These are phyloP conservation scores for Suillus alpinus DNA, from an alignment of 768 basidiomycete species.

Conservation along the genomic window DNA sequence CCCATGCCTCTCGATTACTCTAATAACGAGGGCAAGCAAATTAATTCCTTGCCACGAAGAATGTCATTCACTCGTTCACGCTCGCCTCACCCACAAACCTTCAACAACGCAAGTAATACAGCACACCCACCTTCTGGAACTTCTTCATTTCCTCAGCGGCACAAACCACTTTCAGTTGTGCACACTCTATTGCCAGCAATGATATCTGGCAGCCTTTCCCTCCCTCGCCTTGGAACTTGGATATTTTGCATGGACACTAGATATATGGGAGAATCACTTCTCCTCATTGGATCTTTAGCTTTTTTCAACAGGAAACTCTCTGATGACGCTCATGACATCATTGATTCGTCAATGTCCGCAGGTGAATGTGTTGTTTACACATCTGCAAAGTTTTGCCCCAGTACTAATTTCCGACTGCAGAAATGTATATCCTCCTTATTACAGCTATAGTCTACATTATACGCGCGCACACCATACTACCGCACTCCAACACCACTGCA, in stretches of 20 bases:
- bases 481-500: conserved; percentile 17
- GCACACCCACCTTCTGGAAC: conserved; percentile 38
- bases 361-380: conserved; percentile 36
- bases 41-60: conserved; percentile 35
- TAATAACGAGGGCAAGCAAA: conserved; percentile 31
- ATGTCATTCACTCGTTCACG: conserved; percentile 69
- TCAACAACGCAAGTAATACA: conserved; percentile 32
- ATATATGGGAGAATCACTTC: conserved; percentile 58
- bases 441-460: conserved; percentile 58
- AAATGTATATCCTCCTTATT: conserved; percentile 54
- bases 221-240: conserved; percentile 44
- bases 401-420: conserved; percentile 31
- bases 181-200: conserved; percentile 46
- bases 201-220: conserved; percentile 41
- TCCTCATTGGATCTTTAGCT: conserved; percentile 63
- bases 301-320: conserved; percentile 47
- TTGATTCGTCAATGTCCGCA: conserved; percentile 46
- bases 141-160: conserved; percentile 41
- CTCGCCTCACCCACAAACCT: conserved; percentile 52
- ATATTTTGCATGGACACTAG: conserved; percentile 59
- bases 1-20: conserved; percentile 23
- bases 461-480: conserved; percentile 56
- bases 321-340: conserved; percentile 11
- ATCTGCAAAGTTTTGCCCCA: conserved; percentile 4
- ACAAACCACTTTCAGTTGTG: conserved; percentile 25